Evolutionary conservation across 306 rosid genomes (phyloP).

Genomic region (Senna siamea): DNA sequence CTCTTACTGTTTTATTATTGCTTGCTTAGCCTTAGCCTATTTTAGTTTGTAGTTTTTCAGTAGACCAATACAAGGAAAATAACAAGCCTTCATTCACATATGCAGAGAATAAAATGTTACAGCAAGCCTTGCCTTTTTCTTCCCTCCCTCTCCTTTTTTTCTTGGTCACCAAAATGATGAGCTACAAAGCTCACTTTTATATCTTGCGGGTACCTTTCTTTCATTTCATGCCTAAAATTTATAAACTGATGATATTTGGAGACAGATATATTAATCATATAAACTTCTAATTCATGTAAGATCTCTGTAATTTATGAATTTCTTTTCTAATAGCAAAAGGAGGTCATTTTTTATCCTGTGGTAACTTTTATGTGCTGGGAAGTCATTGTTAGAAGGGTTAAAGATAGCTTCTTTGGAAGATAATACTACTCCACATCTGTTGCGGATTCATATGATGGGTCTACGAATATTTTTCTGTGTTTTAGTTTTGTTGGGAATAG

Average conservation of each 20-base stretch:
- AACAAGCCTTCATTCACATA: too few species aligned
- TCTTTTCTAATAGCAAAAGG: too few species aligned
- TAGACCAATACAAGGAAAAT: background rate
- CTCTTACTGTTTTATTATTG: background rate
- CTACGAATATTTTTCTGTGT: too few species aligned
- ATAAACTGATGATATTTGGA: background rate
- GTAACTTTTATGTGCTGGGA: too few species aligned
- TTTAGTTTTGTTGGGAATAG: slow-evolving; percentile 11
- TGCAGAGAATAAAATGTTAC: background rate
- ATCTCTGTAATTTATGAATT: too few species aligned
- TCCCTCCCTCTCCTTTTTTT: background rate
- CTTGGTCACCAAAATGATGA: background rate
- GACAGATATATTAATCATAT: background rate
- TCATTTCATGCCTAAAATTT: background rate
- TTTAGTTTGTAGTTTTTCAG: background rate
- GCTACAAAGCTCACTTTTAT: background rate
- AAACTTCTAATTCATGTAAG: too few species aligned
- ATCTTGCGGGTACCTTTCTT: background rate
- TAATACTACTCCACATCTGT: too few species aligned
- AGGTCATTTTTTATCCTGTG: too few species aligned
- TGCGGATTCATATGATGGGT: too few species aligned
- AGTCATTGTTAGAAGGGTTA: too few species aligned
- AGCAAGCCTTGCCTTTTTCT: background rate
- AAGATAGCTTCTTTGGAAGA: too few species aligned
- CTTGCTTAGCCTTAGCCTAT: background rate